Conservation (phyloP, 2,329 filamentous ascomycete species). For the Alternaria solani region DNA sequence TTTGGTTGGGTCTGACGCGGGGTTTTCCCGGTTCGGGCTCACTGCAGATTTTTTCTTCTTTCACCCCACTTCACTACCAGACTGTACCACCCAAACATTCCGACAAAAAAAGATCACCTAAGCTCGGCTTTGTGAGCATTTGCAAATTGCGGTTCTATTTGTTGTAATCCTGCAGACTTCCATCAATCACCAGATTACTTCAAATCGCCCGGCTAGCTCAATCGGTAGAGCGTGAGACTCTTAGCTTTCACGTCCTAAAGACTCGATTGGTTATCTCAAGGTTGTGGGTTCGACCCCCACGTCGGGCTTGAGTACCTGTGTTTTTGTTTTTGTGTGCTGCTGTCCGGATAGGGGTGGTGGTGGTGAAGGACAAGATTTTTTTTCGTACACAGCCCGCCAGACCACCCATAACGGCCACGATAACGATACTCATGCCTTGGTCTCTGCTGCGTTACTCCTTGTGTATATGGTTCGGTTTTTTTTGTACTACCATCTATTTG, state of each 20-base stretch:
- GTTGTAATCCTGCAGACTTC: no score
- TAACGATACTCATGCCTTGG: background rate
- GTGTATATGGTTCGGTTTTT: background rate
- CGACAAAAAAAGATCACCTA: no score
- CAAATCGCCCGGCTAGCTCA: conserved; percentile 35
- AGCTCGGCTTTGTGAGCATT: no score
- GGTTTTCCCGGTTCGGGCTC: background rate
- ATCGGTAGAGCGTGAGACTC: conserved; percentile 55
- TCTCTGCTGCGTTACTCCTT: background rate
- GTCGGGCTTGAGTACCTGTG: background rate
- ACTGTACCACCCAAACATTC: background rate
- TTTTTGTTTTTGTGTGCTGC: background rate
- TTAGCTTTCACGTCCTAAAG: conserved; percentile 31
- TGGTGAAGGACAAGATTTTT: background rate
- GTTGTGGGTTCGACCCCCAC: conserved; percentile 12
- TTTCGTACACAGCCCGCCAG: background rate
- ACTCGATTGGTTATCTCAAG: conserved; percentile 12
- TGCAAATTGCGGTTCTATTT: no score
- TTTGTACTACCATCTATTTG: background rate
- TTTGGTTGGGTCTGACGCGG: background rate
- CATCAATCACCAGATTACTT: background rate
- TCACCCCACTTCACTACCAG: background rate
- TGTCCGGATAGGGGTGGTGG: background rate
- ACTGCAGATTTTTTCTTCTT: background rate
- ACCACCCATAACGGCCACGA: background rate